These are phyloP conservation scores for Murraya koenigii DNA, from an alignment of 345 rosid species.

Conservation along the genomic window DNA sequence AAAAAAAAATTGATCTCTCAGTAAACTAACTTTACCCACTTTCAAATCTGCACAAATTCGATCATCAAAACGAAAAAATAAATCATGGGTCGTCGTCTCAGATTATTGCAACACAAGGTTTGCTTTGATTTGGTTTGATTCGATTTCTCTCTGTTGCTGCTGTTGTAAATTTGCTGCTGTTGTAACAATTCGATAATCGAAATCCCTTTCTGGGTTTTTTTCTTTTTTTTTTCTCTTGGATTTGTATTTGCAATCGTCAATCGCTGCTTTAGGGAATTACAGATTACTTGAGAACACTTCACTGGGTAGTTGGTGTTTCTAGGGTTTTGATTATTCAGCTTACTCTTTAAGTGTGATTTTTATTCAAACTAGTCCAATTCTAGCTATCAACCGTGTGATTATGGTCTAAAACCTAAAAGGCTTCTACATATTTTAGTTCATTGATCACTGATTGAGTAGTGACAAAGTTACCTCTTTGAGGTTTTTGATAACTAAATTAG, in stretches of 20 bases:
- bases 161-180: background rate
- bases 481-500: constrained; percentile 10
- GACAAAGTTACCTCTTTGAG: background rate
- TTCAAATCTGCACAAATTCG: background rate
- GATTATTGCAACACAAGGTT: constrained; percentile 18
- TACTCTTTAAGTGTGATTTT: background rate
- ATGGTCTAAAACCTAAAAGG: constrained; percentile 5
- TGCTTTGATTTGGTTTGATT: constrained; percentile 22
- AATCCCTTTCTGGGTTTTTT: constrained; percentile 23
- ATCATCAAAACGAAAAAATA: background rate
- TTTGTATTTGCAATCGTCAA: constrained; percentile 3
- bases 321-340: constrained; percentile 18
- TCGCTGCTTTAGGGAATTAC: background rate
- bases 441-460: background rate
- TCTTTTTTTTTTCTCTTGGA: background rate
- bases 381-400: background rate
- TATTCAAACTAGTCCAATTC: background rate
- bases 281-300: background rate
- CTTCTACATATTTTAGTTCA: background rate
- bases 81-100: constrained; percentile 18
- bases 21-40: background rate
- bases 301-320: constrained; percentile 17
- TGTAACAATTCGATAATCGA: background rate
- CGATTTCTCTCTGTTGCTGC: background rate
- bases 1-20: background rate